Conservation (phyloP, 208 protist genomes). For the Herpetomonas tarakana region DNA sequence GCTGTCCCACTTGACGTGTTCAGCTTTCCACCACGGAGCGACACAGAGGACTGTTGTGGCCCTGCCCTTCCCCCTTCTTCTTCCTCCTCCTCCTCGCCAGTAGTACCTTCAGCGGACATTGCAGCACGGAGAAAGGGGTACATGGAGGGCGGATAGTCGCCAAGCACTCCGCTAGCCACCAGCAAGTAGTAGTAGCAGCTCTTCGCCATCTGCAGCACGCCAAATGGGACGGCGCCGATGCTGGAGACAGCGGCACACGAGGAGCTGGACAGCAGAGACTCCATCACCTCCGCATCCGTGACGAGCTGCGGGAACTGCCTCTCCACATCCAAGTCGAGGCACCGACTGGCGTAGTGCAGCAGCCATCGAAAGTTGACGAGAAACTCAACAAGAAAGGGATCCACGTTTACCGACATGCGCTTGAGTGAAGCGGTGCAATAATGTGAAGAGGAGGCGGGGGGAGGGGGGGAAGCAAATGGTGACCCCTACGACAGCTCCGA, state of each 20-base stretch:
- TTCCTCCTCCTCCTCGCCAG: no score
- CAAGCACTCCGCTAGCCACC: conserved; percentile 62
- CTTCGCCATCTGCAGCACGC: conserved; percentile 35
- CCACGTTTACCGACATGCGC: not conserved
- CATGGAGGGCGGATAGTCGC: conserved; percentile 67
- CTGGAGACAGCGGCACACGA: conserved; percentile 24
- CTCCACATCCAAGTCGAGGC: conserved; percentile 44
- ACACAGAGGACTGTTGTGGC: no score
- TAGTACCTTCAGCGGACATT: no score
- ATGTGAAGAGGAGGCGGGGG: no score
- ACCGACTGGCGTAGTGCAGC: conserved; percentile 31
- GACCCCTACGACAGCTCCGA: no score
- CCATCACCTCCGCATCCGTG: conserved; percentile 15
- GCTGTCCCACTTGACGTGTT: not conserved
- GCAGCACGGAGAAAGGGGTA: conserved; percentile 77
- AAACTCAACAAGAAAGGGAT: conserved; percentile 60
- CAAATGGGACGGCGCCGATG: conserved; percentile 36
- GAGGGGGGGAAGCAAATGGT: no score
- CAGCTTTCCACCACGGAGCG: not conserved
- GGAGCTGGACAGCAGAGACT: conserved; percentile 13
- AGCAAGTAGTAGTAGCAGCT: conserved; percentile 63
- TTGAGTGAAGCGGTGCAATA: not conserved
- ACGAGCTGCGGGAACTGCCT: conserved; percentile 37
- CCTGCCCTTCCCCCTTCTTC: no score
- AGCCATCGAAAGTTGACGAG: conserved; percentile 70